Evolutionary conservation across 1,284 basidiomycete species (phyloP).

Genomic region (Moesziomyces sp.): DNA sequence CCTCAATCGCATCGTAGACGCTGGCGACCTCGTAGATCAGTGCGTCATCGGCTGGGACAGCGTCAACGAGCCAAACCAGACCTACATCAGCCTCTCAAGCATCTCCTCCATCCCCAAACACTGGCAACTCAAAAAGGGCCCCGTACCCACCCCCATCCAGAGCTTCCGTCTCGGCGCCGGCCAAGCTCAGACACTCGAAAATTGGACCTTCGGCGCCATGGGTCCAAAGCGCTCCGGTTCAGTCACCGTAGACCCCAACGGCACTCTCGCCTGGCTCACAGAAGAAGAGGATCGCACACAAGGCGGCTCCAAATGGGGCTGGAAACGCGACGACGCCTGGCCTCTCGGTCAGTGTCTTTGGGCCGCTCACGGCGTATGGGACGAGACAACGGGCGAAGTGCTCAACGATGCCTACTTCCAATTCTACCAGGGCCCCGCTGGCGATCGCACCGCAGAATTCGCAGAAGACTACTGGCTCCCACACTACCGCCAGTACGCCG

Average conservation of each 20-base stretch:
- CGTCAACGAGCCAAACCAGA: constrained; percentile 93
- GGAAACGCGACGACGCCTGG: constrained; percentile 82
- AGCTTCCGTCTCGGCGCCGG: constrained; percentile 89
- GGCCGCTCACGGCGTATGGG: constrained; percentile 95
- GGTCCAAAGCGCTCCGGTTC: constrained; percentile 81
- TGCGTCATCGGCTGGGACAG: constrained; percentile 97
- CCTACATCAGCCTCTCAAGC: constrained; percentile 81
- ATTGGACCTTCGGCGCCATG: constrained; percentile 82
- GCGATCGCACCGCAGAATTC: constrained; percentile 73
- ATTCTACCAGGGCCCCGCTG: constrained; percentile 27
- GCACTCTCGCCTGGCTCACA: constrained; percentile 68
- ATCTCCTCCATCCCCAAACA: constrained; percentile 64
- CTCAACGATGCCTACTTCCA: constrained; percentile 83
- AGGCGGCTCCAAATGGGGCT: constrained; percentile 75
- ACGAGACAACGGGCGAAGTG: constrained; percentile 76
- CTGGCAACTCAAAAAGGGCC: constrained; percentile 77
- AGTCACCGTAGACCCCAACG: constrained; percentile 85
- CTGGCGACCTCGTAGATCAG: constrained; percentile 81
- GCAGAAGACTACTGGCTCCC: constrained; percentile 84
- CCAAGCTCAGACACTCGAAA: constrained; percentile 81
- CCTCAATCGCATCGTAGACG: constrained; percentile 78
- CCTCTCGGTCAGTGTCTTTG: constrained; percentile 83
- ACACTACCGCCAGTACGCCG: constrained; percentile 77
- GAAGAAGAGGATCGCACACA: constrained; percentile 47
- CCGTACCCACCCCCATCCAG: constrained; percentile 85